Conservation (phyloP, 1,284 basidiomycete genomes). For the Cutaneotrichosporon curvatum region DNA sequence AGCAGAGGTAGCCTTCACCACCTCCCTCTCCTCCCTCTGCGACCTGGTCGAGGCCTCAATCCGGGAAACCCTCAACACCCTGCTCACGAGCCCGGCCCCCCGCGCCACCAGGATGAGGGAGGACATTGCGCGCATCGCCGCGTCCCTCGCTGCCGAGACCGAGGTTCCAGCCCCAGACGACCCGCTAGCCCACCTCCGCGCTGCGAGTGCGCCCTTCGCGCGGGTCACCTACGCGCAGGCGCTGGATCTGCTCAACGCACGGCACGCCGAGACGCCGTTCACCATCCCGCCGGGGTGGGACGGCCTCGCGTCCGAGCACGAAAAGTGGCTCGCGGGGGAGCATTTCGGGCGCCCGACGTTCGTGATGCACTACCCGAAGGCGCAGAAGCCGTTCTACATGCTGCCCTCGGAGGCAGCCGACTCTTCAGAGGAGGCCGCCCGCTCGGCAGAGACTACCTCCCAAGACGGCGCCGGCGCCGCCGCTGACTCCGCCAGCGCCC, state of each 20-base stretch:
- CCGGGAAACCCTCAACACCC: conserved; percentile 15
- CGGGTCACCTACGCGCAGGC: conserved; percentile 77
- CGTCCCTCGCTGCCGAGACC: neutral
- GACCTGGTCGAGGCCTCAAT: conserved; percentile 60
- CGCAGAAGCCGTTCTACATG: conserved; percentile 96
- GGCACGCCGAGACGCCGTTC: conserved; percentile 48
- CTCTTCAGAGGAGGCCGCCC: neutral
- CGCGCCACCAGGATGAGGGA: conserved; percentile 21
- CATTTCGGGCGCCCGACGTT: conserved; percentile 67
- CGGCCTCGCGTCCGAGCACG: conserved; percentile 78
- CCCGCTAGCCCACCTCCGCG: conserved; percentile 20
- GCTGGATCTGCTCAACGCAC: conserved; percentile 54
- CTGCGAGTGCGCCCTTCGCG: conserved; percentile 32
- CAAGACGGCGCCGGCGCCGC: too few species aligned
- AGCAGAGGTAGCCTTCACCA: conserved; percentile 72
- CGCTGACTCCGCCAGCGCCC: neutral
- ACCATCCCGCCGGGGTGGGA: conserved; percentile 56
- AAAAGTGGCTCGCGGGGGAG: conserved; percentile 71
- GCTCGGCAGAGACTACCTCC: neutral
- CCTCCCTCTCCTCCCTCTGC: conserved; percentile 54
- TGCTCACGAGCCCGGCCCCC: conserved; percentile 14
- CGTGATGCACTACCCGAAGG: conserved; percentile 78
- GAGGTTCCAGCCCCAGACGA: conserved; percentile 2
- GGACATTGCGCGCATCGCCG: conserved; percentile 20
- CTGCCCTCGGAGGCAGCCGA: conserved; percentile 35